Conservation (phyloP, 306 rosid species). For the Abrus precatorius region DNA sequence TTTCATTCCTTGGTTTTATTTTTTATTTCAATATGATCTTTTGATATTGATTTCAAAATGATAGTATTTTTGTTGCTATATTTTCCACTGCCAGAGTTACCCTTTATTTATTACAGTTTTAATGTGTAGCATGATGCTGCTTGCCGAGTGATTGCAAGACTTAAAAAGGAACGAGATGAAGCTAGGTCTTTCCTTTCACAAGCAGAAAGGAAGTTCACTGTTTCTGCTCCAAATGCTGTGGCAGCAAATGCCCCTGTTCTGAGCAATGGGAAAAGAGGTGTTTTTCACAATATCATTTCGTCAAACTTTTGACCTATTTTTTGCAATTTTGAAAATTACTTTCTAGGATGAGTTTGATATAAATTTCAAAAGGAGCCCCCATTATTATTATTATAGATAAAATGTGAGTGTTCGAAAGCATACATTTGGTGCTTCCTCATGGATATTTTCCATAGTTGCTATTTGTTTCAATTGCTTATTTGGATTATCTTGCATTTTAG, state of each 20-base stretch:
- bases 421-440: slow-evolving; percentile 7
- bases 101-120: slow-evolving; percentile 43
- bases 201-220: slow-evolving; percentile 81
- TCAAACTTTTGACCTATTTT: neutral
- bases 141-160: slow-evolving; percentile 95
- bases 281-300: slow-evolving; percentile 49
- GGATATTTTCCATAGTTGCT: neutral
- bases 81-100: neutral
- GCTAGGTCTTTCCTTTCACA: slow-evolving; percentile 88
- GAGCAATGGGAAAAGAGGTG: slow-evolving; percentile 94
- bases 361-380: neutral
- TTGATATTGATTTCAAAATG: slow-evolving; percentile 18
- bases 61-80: neutral
- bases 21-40: neutral
- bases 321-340: neutral
- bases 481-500: slow-evolving; percentile 35
- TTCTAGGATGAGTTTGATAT: neutral
- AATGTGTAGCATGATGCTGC: slow-evolving; percentile 94
- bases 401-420: neutral
- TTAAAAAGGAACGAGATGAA: slow-evolving; percentile 90
- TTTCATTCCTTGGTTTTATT: neutral
- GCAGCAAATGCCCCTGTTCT: slow-evolving; percentile 64
- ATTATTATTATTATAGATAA: neutral
- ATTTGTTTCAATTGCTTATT: slow-evolving; percentile 32
- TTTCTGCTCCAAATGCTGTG: slow-evolving; percentile 56